phyloP scores from a whole-genome alignment of 202 grass and related monocot genomes.

The Setaria viridis region DNA sequence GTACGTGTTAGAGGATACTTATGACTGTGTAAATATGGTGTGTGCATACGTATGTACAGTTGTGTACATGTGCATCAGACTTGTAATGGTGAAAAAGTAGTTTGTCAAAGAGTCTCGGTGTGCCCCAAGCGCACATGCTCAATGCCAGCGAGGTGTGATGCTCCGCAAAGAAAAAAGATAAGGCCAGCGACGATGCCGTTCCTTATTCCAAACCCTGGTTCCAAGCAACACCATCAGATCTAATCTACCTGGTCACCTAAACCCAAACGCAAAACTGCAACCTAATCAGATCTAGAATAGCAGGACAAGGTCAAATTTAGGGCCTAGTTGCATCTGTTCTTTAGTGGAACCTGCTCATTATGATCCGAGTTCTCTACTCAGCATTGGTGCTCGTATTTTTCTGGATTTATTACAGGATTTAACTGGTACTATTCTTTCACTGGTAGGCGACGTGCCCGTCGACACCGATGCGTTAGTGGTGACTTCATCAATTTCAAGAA shows the following conservation, averaged over 20 bases:
- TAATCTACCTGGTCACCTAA: not conserved
- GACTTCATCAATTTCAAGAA: too few relatives aligned
- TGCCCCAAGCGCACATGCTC: not conserved
- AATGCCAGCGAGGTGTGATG: not conserved
- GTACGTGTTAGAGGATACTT: too few relatives aligned
- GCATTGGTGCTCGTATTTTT: too few relatives aligned
- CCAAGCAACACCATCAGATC: conserved; percentile 21
- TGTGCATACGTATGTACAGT: too few relatives aligned
- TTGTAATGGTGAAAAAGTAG: not conserved
- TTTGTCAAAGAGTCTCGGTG: not conserved
- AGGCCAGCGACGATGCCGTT: conserved; percentile 1
- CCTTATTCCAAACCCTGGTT: not conserved
- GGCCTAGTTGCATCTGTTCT: too few relatives aligned
- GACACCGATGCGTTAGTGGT: too few relatives aligned
- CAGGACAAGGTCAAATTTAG: not conserved
- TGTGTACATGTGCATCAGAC: not conserved
- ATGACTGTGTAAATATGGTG: too few relatives aligned
- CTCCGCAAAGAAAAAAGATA: conserved; percentile 33
- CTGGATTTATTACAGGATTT: too few relatives aligned
- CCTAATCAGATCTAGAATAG: not conserved
- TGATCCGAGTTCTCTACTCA: too few relatives aligned
- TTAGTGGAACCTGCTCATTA: too few relatives aligned
- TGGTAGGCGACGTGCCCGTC: too few relatives aligned
- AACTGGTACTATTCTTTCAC: too few relatives aligned
- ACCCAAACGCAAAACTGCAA: not conserved